phyloP scores from a whole-genome alignment of 2,329 filamentous ascomycete genomes.

The Amesomyces nigricolor region DNA sequence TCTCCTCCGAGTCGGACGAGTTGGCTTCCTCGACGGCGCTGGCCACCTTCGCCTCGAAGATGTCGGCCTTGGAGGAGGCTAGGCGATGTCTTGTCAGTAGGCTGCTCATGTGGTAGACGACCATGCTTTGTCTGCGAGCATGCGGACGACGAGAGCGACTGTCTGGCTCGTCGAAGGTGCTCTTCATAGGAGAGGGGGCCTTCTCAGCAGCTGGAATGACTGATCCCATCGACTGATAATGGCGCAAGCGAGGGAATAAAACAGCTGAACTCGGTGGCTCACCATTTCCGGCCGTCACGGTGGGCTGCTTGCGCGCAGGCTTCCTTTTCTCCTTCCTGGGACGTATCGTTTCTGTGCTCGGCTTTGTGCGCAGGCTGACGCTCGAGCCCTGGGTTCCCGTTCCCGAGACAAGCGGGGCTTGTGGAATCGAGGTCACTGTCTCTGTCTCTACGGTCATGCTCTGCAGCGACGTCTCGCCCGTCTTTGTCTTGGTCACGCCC shows the following conservation, averaged over 20 bases:
- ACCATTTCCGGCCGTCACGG: slow-evolving; percentile 68
- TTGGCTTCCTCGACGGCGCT: slow-evolving; percentile 94
- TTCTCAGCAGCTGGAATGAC: slow-evolving; percentile 30
- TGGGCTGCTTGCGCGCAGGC: slow-evolving; percentile 65
- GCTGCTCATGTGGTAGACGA: slow-evolving; percentile 36
- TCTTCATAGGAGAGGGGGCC: slow-evolving; percentile 34
- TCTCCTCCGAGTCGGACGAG: slow-evolving; percentile 95
- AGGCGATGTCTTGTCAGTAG: slow-evolving; percentile 43
- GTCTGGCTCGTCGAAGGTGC: slow-evolving; percentile 29
- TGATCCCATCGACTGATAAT: slow-evolving; percentile 38
- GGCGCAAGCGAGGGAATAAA: slow-evolving; percentile 34
- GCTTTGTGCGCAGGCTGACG: slow-evolving; percentile 76
- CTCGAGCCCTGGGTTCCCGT: slow-evolving; percentile 58
- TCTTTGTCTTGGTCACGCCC: slow-evolving; percentile 58
- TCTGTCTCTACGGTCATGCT: slow-evolving; percentile 99
- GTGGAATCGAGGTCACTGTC: slow-evolving; percentile 85
- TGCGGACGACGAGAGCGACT: slow-evolving; percentile 23
- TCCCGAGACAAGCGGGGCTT: slow-evolving; percentile 65
- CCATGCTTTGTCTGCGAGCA: slow-evolving; percentile 31
- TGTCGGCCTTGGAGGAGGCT: slow-evolving; percentile 93
- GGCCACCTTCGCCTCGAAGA: slow-evolving; percentile 95
- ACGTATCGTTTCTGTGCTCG: slow-evolving; percentile 91
- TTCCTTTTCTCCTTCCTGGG: slow-evolving; percentile 92
- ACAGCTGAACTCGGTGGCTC: slow-evolving; percentile 38
- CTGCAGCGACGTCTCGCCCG: slow-evolving; percentile 67